Base-by-base conservation (phyloP, 2,329 filamentous ascomycete genomes). In the Cercospora sp. region DNA sequence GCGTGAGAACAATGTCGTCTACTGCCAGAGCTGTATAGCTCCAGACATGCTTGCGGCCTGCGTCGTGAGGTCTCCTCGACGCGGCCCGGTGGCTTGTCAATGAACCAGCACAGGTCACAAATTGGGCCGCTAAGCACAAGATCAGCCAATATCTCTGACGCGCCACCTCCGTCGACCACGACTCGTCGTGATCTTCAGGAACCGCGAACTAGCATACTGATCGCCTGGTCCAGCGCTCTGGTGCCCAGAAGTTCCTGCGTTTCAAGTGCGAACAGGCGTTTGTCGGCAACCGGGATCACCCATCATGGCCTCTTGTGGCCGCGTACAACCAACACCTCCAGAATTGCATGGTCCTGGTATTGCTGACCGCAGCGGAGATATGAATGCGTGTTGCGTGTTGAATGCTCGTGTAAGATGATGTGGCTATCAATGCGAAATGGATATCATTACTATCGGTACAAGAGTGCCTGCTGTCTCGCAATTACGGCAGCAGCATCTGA, bases 101-200 rank as follows among this genome's bases (percentile, higher is more conserved):
- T 31, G 53, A 18, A n/a, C 53, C 26, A 33, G 53, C 53, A 30
- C 53, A 18, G 26, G 13, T 58, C 53, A 16, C 26, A 33, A 33
- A 6, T 58, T 58, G 53, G 53, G 53, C 53, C 53, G 53, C 53
- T 58, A 31, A 58, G 53, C 53, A 58, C 53, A n/a, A 31, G 53
- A 30, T 30, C 53, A 57, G 53, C 53, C 53, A 57, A n/a, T 28
- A 10, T 23, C 23, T 31, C 13, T 31, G 20, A 57, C 18, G 26
- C 48, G 48, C 39, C 26, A 60, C 58, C 57, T 33, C 39, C 59
- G 36, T 13, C 36, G 36, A 12, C 59, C 58, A 20, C 18, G 45
- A 33, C 64, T 55, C 31, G 45, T 13, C 6, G 13, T 36, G 18
- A 23, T 58, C 51, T 31, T 58, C 53, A 58, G 26, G 53, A 58